Evolutionary conservation across 805 yeast genomes (phyloP).

Genomic region (Blastobotrys peoriensis): DNA sequence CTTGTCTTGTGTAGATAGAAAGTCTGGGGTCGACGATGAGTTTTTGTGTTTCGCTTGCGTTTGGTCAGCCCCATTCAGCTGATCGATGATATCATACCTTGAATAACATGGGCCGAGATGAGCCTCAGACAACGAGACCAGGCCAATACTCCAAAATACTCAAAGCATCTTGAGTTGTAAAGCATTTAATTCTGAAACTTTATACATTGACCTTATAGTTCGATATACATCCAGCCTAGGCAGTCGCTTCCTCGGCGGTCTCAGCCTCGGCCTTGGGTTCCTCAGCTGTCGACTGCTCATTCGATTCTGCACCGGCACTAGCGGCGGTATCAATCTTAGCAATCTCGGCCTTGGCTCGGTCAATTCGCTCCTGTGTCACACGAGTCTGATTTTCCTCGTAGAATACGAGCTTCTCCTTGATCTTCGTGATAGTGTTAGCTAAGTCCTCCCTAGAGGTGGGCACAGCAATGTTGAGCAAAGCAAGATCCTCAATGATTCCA

Average conservation of each 20-base stretch:
- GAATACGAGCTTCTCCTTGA: constrained; percentile 66
- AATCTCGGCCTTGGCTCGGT: constrained; percentile 69
- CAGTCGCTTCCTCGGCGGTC: neutral
- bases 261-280: constrained; percentile 1
- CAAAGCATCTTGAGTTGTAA: too few relatives aligned
- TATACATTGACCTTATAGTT: too few relatives aligned
- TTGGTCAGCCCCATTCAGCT: too few relatives aligned
- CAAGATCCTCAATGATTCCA: constrained; percentile 66
- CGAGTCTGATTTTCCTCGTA: constrained; percentile 70
- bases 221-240: too few relatives aligned
- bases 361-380: constrained; percentile 70
- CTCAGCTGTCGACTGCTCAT: constrained; percentile 2
- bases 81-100: too few relatives aligned
- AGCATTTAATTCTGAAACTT: too few relatives aligned
- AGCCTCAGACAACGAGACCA: too few relatives aligned
- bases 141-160: too few relatives aligned
- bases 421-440: constrained; percentile 51
- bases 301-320: constrained; percentile 13
- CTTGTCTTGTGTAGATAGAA: too few relatives aligned
- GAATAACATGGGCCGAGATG: too few relatives aligned
- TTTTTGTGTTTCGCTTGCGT: too few relatives aligned
- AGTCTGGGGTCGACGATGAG: too few relatives aligned
- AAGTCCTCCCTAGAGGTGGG: constrained; percentile 9
- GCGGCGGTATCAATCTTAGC: constrained; percentile 51
- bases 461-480: constrained; percentile 48